Percentiles rank a stretch among this genome's conserved stretches.
Conservation (phyloP, 2,329 filamentous ascomycete species). For the Phialophora tarda region DNA sequence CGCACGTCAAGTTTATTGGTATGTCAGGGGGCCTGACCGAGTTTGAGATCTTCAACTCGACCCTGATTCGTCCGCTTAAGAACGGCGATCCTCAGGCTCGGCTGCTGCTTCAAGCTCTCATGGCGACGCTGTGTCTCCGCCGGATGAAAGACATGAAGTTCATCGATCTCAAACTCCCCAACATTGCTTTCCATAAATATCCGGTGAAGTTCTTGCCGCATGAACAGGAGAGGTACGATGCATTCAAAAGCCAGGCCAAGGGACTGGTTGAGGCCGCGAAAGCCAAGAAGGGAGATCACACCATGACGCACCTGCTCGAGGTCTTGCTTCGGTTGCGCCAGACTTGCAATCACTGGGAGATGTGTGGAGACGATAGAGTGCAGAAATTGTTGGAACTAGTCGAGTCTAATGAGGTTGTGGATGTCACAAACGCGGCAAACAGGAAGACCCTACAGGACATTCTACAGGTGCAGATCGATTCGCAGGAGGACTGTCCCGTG, state of each 20-base stretch:
- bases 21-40: conserved; percentile 77
- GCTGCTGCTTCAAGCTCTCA: conserved; percentile 72
- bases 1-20: conserved; percentile 75
- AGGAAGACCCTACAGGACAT: conserved; percentile 73
- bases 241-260: conserved; percentile 69
- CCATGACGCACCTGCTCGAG: conserved; percentile 78
- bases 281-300: conserved; percentile 54
- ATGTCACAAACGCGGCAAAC: conserved; percentile 72
- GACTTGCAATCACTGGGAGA: conserved; percentile 85
- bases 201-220: conserved; percentile 73
- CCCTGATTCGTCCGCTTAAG: conserved; percentile 72
- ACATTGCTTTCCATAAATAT: conserved; percentile 78
- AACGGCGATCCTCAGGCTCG: conserved; percentile 63
- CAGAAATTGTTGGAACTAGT: conserved; percentile 72
- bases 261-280: conserved; percentile 60
- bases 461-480: conserved; percentile 76
- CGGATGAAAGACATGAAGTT: conserved; percentile 89
- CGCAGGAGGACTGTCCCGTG: conserved; percentile 80
- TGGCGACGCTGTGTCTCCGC: conserved; percentile 79
- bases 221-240: conserved; percentile 76
- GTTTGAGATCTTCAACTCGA: conserved; percentile 72
- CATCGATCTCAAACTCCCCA: conserved; percentile 77
- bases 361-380: conserved; percentile 73
- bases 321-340: conserved; percentile 82
- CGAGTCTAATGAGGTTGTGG: conserved; percentile 69